phyloP scores from a whole-genome alignment of 345 rosid species.

The Boechera divaricarpa region DNA sequence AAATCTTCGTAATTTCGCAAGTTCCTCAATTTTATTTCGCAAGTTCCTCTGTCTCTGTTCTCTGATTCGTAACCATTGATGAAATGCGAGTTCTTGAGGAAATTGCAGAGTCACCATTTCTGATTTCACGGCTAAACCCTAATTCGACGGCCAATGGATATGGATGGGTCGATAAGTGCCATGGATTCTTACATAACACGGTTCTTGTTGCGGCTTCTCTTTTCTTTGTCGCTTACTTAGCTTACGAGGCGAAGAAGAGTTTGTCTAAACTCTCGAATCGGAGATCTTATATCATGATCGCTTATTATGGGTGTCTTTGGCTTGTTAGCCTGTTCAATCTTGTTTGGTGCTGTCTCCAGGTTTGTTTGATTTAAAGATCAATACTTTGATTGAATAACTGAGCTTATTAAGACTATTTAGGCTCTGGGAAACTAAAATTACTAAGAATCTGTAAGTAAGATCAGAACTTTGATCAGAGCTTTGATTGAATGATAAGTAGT shows the following conservation, averaged over 20 bases:
- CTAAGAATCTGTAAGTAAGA: neutral
- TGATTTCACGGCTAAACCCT: slow-evolving; percentile 50
- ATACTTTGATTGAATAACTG: neutral
- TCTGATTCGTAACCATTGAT: neutral
- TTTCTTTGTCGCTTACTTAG: slow-evolving; percentile 68
- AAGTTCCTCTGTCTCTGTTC: neutral
- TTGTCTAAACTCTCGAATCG: slow-evolving; percentile 70
- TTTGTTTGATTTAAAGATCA: slow-evolving; percentile 36
- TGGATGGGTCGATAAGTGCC: slow-evolving; percentile 75
- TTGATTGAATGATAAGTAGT: neutral
- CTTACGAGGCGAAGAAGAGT: slow-evolving; percentile 74
- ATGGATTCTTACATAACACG: slow-evolving; percentile 79
- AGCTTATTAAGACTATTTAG: neutral
- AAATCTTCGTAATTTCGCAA: neutral
- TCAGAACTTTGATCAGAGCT: neutral
- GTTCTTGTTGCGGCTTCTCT: slow-evolving; percentile 61
- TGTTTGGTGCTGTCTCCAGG: slow-evolving; percentile 87
- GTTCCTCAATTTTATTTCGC: no score
- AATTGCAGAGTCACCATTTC: slow-evolving; percentile 42
- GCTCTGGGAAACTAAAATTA: neutral
- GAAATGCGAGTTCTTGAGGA: slow-evolving; percentile 45
- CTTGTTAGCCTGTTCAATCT: slow-evolving; percentile 90
- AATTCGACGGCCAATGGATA: slow-evolving; percentile 33
- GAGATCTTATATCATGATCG: slow-evolving; percentile 82
- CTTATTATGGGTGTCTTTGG: slow-evolving; percentile 86